Conservation (phyloP, 768 basidiomycete species). For the Mycena pura region DNA sequence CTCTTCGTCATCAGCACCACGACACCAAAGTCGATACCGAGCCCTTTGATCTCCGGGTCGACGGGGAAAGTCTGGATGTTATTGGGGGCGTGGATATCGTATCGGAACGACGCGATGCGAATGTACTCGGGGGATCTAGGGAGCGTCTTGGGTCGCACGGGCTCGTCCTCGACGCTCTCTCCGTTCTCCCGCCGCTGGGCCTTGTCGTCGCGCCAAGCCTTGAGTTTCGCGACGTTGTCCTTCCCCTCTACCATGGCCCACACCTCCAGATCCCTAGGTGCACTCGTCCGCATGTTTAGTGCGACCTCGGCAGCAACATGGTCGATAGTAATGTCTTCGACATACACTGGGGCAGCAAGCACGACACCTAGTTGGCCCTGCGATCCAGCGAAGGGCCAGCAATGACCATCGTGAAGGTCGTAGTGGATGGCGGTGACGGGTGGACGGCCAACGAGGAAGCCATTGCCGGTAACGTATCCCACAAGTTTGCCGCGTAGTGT, state of each 20-base stretch:
- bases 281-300: conserved; percentile 72
- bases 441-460: conserved; percentile 72
- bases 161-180: conserved; percentile 39
- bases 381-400: conserved; percentile 90
- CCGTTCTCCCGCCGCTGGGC: conserved; percentile 41
- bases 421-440: conserved; percentile 90
- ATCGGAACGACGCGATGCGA: conserved; percentile 72
- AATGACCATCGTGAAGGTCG: conserved; percentile 81
- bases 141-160: conserved; percentile 55
- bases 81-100: conserved; percentile 61
- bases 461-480: conserved; percentile 66
- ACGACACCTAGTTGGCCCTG: conserved; percentile 84
- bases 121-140: conserved; percentile 57
- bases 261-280: conserved; percentile 87
- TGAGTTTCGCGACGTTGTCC: conserved; percentile 71
- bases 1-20: conserved; percentile 80
- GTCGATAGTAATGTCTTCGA: conserved; percentile 85
- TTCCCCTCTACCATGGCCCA: conserved; percentile 88
- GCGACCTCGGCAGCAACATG: conserved; percentile 87
- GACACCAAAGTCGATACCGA: conserved; percentile 84
- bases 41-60: conserved; percentile 64
- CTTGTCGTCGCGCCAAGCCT: conserved; percentile 58
- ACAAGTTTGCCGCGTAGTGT: conserved; percentile 55
- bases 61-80: conserved; percentile 87
- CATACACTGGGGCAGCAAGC: conserved; percentile 74